Evolutionary conservation across 1,284 basidiomycete genomes (phyloP).

Genomic region (Thelephora terrestris): DNA sequence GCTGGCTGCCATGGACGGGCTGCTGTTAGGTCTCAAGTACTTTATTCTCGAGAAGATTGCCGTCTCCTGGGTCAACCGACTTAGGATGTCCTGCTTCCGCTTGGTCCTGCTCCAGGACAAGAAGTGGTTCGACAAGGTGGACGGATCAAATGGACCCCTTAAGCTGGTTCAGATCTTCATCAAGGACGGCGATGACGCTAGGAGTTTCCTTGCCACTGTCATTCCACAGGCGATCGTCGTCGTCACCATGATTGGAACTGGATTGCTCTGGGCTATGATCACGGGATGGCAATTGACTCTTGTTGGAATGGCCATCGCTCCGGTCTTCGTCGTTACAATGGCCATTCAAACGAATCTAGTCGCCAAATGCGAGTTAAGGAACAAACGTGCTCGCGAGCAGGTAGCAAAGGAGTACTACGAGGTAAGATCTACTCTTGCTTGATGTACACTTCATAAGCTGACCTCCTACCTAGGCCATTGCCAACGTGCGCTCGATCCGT

Average conservation of each 20-base stretch:
- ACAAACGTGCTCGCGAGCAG: constrained; percentile 79
- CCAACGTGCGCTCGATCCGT: constrained; percentile 81
- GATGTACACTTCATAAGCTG: not conserved
- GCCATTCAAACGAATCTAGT: constrained; percentile 63
- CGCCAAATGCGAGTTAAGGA: constrained; percentile 63
- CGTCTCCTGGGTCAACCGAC: constrained; percentile 64
- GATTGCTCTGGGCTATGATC: constrained; percentile 81
- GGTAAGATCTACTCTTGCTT: constrained; percentile 30
- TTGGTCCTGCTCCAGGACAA: constrained; percentile 78
- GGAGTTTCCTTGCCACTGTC: constrained; percentile 68
- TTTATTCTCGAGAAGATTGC: constrained; percentile 68
- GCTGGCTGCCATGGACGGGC: constrained; percentile 67
- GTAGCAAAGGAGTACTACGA: constrained; percentile 84
- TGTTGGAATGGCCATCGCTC: constrained; percentile 80
- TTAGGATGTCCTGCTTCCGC: constrained; percentile 53
- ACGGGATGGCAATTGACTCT: constrained; percentile 91
- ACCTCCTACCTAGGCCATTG: constrained; percentile 46
- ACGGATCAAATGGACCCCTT: constrained; percentile 42
- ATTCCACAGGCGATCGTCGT: constrained; percentile 70
- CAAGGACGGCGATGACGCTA: constrained; percentile 89
- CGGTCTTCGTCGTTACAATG: constrained; percentile 73
- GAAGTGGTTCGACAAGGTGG: constrained; percentile 75
- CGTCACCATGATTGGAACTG: constrained; percentile 71
- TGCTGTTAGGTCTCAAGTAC: constrained; percentile 66
- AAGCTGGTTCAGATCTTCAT: constrained; percentile 73